These are phyloP conservation scores for Pleurotus salmoneostramineus DNA, from an alignment of 768 basidiomycete species.

Conservation along the genomic window DNA sequence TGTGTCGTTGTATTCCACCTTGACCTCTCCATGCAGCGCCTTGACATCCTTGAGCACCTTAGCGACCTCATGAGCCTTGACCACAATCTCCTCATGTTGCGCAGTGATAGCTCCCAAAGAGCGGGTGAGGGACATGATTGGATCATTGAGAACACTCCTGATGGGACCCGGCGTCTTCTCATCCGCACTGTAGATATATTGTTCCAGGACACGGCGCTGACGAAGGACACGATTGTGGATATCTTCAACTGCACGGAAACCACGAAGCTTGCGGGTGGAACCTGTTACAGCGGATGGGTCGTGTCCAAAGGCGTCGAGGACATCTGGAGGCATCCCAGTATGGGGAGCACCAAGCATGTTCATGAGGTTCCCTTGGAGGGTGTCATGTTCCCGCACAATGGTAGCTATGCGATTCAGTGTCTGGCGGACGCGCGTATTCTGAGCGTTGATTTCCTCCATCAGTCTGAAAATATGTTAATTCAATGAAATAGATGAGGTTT, in stretches of 20 bases:
- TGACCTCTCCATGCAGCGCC: slow-evolving; percentile 48
- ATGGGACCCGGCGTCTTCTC: slow-evolving; percentile 12
- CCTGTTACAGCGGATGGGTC: slow-evolving; percentile 77
- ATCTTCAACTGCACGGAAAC: slow-evolving; percentile 77
- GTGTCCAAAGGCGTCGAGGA: slow-evolving; percentile 71
- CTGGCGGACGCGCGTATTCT: slow-evolving; percentile 68
- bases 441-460: slow-evolving; percentile 51
- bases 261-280: slow-evolving; percentile 51
- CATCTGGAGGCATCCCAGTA: slow-evolving; percentile 53
- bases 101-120: slow-evolving; percentile 47
- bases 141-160: slow-evolving; percentile 45
- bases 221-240: slow-evolving; percentile 58
- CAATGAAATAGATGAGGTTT: neutral
- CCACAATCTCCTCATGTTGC: slow-evolving; percentile 38
- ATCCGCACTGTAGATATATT: slow-evolving; percentile 29
- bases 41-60: slow-evolving; percentile 51
- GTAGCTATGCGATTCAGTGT: slow-evolving; percentile 62
- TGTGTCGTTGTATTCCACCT: slow-evolving; percentile 62
- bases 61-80: slow-evolving; percentile 45
- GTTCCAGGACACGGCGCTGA: slow-evolving; percentile 52
- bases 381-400: slow-evolving; percentile 63
- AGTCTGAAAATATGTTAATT: slow-evolving; percentile 34
- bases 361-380: slow-evolving; percentile 48
- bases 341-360: slow-evolving; percentile 43
- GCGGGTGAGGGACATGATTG: slow-evolving; percentile 45